Evolutionary conservation across 768 basidiomycete species (phyloP), one percentile per base, ranked within the genome.

Genomic region (Amanita rimosa): DNA sequence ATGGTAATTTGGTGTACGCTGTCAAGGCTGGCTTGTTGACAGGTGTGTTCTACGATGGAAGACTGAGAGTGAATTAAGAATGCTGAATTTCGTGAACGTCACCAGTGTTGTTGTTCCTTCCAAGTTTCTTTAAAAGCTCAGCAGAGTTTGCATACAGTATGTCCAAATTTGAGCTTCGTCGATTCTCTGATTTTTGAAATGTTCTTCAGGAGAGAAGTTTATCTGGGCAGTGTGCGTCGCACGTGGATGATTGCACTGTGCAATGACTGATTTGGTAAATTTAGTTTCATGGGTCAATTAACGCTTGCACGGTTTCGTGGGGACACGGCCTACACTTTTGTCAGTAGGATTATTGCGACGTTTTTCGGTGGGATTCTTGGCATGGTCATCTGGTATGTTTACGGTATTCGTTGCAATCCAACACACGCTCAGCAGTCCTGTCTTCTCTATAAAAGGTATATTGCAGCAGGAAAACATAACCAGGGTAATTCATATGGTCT

Each of bases 201-300:
- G 3, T 42, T 34, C 3, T 16, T 46, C n/a, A 82, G 84, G 64
- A 29, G 78, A 85, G 50, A 69, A 75, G 48, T 78, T 80, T 56
- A 72, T 81, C 3, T 89, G 86, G 86, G 83, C 70, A 8, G 71
- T 86, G 80, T 85, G 49, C 57, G 76, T 55, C n/a, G 38, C 8
- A 34, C n/a, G 6, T 9, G 34, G 29, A 24, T 16, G 13, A 5
- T 13, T 19, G 27, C 31, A 16, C 22, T 16, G 24, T 27, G 33
- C 16, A 13, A n/a, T 27, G 16, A 24, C 29, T 35, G 33, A 21
- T 13, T 21, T 40, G 6, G 13, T 4, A 27, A n/a, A n/a, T n/a
- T 22, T 48, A 85, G 81, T 14, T 72, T 87, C 57, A 86, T 88
- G 81, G 84, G 76, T 0, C 86, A 88, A 55, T 65, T 86, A 5